phyloP scores from a whole-genome alignment of 169 alveolate genomes.

The Eimeria sp. region DNA sequence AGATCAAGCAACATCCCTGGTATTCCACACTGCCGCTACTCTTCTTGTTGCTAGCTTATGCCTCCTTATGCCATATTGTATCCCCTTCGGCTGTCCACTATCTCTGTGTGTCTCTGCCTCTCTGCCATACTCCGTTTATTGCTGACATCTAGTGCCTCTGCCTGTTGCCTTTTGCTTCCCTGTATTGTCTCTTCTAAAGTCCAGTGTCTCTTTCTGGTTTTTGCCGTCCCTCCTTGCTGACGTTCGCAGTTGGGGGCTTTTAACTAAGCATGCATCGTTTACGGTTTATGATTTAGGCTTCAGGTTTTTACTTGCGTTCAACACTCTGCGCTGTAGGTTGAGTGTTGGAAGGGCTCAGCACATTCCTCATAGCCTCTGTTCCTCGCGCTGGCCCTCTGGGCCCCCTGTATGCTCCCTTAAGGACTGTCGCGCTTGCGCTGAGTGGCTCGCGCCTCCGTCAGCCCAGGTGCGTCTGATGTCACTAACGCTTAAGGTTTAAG shows the following conservation, averaged over 20 bases:
- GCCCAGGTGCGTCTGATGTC: slow-evolving; percentile 6
- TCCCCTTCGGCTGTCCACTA: background rate
- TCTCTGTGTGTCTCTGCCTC: too few species aligned
- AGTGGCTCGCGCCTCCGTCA: slow-evolving; percentile 48
- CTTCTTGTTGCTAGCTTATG: background rate
- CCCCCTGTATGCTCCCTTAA: slow-evolving; percentile 37
- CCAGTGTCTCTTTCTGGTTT: background rate
- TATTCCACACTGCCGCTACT: background rate
- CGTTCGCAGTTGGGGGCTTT: background rate
- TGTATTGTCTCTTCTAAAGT: background rate
- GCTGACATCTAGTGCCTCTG: background rate
- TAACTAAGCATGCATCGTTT: too few species aligned
- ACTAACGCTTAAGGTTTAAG: background rate
- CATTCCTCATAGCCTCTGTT: background rate
- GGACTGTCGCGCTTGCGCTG: slow-evolving; percentile 52
- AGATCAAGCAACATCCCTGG: slow-evolving; percentile 82
- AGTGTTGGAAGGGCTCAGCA: background rate
- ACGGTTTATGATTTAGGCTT: too few species aligned
- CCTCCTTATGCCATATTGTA: background rate
- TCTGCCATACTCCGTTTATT: background rate
- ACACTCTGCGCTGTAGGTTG: background rate
- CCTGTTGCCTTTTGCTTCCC: background rate
- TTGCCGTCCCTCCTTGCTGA: background rate
- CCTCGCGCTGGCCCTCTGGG: slow-evolving; percentile 63
- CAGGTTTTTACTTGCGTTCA: background rate